A percentile compares a stretch with the other conserved stretches of the same genome.
Evolutionary conservation across 1,139 yeast genomes (phyloP).

Genomic region (Taiozyma sp.): DNA sequence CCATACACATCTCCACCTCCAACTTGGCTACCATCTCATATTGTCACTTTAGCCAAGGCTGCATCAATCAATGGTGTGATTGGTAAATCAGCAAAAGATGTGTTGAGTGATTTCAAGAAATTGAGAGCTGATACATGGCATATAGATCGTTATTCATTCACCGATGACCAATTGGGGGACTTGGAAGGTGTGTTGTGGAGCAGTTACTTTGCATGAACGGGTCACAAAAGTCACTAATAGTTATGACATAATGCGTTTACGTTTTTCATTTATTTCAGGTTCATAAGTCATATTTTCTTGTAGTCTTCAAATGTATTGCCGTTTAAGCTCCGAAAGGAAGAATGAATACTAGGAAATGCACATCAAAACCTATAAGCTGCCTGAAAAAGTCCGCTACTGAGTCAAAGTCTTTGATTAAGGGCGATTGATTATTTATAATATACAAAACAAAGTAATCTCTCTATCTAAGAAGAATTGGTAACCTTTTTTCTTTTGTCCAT

Average conservation of each 20-base stretch:
- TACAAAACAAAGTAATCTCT: neutral
- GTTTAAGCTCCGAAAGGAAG: too few relatives aligned
- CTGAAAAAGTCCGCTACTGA: neutral
- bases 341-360: too few relatives aligned
- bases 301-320: neutral
- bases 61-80: conserved; percentile 70
- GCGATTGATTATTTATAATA: neutral
- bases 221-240: neutral
- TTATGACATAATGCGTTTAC: neutral
- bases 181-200: conserved; percentile 93
- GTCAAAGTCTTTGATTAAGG: neutral
- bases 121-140: conserved; percentile 97
- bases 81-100: conserved; percentile 81
- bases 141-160: conserved; percentile 72
- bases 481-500: conserved; percentile 27
- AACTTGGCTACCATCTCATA: conserved; percentile 73
- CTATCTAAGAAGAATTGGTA: conserved; percentile 12
- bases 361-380: too few relatives aligned
- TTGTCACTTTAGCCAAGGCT: conserved; percentile 54
- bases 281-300: neutral
- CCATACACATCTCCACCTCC: conserved; percentile 94
- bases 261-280: neutral
- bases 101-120: conserved; percentile 81
- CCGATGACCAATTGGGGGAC: conserved; percentile 78
- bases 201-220: conserved; percentile 68